These are phyloP conservation scores for Narthecium ossifragum DNA, from an alignment of 106 monocot species.

Conservation along the genomic window DNA sequence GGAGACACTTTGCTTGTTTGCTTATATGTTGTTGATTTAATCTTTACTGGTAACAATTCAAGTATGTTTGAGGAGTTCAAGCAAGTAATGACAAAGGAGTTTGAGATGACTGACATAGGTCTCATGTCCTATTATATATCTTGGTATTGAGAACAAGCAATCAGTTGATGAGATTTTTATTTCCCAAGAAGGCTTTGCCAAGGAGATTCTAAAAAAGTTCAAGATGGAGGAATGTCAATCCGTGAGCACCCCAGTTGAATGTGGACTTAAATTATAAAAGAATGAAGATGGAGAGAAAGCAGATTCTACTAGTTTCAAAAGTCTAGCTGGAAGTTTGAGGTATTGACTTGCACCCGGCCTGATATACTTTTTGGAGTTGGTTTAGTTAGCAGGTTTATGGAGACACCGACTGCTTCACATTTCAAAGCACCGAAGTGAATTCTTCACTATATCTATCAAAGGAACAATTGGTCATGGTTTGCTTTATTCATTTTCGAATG, in stretches of 20 bases:
- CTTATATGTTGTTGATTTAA: conserved; percentile 4
- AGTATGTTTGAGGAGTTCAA: background rate
- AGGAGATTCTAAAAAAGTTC: background rate
- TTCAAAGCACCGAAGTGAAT: background rate
- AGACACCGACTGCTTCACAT: background rate
- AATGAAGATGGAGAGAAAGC: background rate
- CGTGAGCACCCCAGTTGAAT: background rate
- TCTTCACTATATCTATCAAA: background rate
- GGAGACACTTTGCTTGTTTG: background rate
- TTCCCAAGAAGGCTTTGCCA: background rate
- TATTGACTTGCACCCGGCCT: background rate
- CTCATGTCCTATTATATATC: background rate
- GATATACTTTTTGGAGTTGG: background rate
- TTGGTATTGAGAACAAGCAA: background rate
- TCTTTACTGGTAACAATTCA: background rate
- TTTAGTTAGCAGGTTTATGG: background rate
- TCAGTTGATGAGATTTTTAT: background rate
- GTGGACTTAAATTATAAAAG: background rate
- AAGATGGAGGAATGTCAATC: background rate
- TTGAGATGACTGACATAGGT: background rate
- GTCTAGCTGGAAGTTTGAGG: background rate
- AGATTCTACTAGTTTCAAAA: conserved; percentile 1
- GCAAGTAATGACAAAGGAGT: background rate
- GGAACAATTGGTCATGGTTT: background rate
- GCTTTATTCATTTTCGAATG: background rate